These are phyloP conservation scores for Aspergillus bridgeri DNA, from an alignment of 495 filamentous ascomycete genomes.

Conservation along the genomic window DNA sequence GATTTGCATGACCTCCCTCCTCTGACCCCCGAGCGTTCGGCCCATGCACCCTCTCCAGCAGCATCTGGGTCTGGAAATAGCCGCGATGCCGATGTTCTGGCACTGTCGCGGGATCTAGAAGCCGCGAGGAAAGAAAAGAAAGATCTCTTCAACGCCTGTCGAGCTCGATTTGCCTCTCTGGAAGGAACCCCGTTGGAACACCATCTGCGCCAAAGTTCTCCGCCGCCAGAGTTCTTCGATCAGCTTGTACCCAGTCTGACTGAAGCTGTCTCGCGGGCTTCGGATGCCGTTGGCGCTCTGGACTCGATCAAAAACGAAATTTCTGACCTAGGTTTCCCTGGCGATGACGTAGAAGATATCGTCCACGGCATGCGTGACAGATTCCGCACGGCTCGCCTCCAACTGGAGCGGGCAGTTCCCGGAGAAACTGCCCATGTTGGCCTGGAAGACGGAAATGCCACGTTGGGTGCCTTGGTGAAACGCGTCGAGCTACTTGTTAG, in stretches of 20 bases:
- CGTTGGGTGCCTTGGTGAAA: constrained; percentile 32
- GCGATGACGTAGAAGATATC: constrained; percentile 44
- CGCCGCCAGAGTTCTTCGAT: constrained; percentile 38
- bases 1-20: constrained; percentile 21
- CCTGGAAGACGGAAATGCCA: constrained; percentile 37
- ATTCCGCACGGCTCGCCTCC: constrained; percentile 64
- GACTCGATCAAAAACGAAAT: constrained; percentile 42
- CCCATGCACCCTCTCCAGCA: constrained; percentile 17
- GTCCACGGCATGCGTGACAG: constrained; percentile 47
- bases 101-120: constrained; percentile 33
- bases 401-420: constrained; percentile 63
- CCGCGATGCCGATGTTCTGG: constrained; percentile 21
- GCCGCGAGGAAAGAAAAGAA: constrained; percentile 37
- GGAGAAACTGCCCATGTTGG: constrained; percentile 54
- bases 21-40: constrained; percentile 9
- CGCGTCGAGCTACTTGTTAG: constrained; percentile 37
- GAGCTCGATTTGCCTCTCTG: constrained; percentile 28
- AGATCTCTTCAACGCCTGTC: constrained; percentile 39
- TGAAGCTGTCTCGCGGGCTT: constrained; percentile 32
- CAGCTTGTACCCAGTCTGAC: constrained; percentile 32
- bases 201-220: constrained; percentile 33
- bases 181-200: constrained; percentile 31
- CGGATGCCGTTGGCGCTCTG: constrained; percentile 36
- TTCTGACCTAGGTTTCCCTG: constrained; percentile 52
- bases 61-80: constrained; percentile 10